Conservation (phyloP, 305 asterid genomes). For the Fraxinus paxiana region DNA sequence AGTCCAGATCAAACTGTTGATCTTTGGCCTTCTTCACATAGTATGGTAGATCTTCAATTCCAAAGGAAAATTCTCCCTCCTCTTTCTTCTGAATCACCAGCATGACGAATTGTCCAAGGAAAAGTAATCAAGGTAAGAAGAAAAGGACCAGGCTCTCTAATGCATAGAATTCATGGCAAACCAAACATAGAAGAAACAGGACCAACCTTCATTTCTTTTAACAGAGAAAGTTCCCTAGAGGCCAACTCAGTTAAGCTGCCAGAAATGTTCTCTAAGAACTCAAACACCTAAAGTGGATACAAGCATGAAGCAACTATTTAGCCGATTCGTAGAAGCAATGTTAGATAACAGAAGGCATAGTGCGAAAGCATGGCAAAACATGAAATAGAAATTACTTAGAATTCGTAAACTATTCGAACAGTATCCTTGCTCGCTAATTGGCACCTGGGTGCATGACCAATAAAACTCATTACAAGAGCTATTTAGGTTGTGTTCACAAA, state of each 20-base stretch:
- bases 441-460: not conserved
- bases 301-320: conserved; percentile 5
- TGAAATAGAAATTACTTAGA: not conserved
- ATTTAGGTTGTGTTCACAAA: not conserved
- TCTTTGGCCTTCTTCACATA: conserved; percentile 71
- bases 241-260: conserved; percentile 75
- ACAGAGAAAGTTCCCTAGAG: conserved; percentile 61
- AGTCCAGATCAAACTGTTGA: conserved; percentile 62
- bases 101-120: conserved; percentile 18
- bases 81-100: conserved; percentile 60
- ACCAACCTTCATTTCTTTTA: conserved; percentile 81
- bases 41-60: conserved; percentile 77
- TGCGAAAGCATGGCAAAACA: conserved; percentile 16
- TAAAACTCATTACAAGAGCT: not conserved
- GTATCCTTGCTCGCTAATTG: not conserved
- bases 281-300: conserved; percentile 58
- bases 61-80: conserved; percentile 76
- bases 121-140: conserved; percentile 18
- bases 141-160: not conserved
- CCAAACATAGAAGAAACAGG: conserved; percentile 13
- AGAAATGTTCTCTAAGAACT: conserved; percentile 81
- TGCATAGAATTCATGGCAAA: conserved; percentile 16
- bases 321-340: not conserved
- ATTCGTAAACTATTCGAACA: not conserved
- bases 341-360: not conserved